A percentile compares a stretch with the other conserved stretches of the same genome.
These are phyloP conservation scores for Psophocarpus tetragonolobus DNA, from an alignment of 306 rosid genomes.

Conservation along the genomic window DNA sequence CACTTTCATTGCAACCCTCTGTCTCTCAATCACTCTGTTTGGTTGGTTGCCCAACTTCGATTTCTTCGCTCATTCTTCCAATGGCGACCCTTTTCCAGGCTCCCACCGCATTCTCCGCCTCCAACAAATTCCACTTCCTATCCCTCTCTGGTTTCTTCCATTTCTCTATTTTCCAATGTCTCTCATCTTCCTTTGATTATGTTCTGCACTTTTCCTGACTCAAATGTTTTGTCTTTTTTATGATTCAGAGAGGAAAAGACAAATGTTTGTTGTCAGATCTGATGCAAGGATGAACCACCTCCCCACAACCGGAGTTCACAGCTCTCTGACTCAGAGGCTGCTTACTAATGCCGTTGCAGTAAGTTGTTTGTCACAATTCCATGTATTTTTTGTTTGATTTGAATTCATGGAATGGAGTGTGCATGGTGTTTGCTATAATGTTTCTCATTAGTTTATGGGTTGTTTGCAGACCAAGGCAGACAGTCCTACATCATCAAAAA, in stretches of 20 bases:
- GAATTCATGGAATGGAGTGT: not conserved
- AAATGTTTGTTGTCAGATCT: slow-evolving; percentile 64
- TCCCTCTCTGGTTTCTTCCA: slow-evolving; percentile 52
- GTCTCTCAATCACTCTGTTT: not conserved
- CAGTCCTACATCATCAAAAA: slow-evolving; percentile 57
- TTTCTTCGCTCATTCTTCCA: slow-evolving; percentile 5
- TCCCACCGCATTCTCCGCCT: slow-evolving; percentile 49
- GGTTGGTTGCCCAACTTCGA: not conserved
- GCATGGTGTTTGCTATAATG: not conserved
- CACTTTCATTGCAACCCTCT: not conserved
- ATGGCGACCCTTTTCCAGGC: slow-evolving; percentile 75
- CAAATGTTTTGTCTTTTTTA: slow-evolving; percentile 18
- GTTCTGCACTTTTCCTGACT: not conserved
- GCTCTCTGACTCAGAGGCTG: slow-evolving; percentile 46
- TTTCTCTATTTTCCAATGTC: not conserved
- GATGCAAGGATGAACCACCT: slow-evolving; percentile 45
- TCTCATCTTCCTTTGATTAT: not conserved
- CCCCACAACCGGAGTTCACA: slow-evolving; percentile 34
- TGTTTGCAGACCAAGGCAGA: slow-evolving; percentile 61
- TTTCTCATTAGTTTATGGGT: slow-evolving; percentile 29
- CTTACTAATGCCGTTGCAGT: slow-evolving; percentile 84
- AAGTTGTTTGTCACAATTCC: slow-evolving; percentile 22
- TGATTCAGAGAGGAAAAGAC: slow-evolving; percentile 58
- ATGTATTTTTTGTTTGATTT: not conserved
- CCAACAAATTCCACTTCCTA: slow-evolving; percentile 47